Base-by-base conservation (phyloP, 352 stramenopile genomes). In the Phytophthora pistaciae region DNA sequence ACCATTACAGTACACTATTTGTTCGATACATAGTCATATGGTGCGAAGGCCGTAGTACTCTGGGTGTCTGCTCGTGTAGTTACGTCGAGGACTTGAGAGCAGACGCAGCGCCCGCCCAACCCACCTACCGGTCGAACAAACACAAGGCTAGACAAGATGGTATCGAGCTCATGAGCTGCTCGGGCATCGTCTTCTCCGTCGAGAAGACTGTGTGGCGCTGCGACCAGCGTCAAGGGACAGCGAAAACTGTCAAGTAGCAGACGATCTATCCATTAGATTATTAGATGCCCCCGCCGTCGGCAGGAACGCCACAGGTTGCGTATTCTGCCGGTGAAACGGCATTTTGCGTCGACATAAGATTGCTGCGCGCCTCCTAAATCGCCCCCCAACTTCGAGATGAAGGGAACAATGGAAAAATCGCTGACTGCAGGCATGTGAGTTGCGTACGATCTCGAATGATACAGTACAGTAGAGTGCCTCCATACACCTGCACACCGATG, bases 31-130 rank as follows among this genome's bases (percentile, higher is more conserved):
- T 25, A n/a, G 44, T 13, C 44, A 52, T 52, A 52, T 52, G 44
- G 44, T 27, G 44, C 49, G 49, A 20, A 56, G 21, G 23, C 49
- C 49, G 49, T 56, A 33, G 23, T 20, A 56, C 49, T 5, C 27
- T 57, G 10, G 49, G 49, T 36, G 49, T 55, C 49, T 55, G 49
- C 60, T 59, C 20, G 20, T 67, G 60, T 67, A 31, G 62, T 68
- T 54, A 20, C 40, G 42, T 68, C 31, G 62, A 63, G 7, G 55
- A 60, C 20, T n/a, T 57, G 50, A 54, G 54, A 60, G 36, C 55
- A 46, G 55, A 64, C 53, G 36, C 44, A 23, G 11, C 33, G 29
- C 29, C 29, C 29, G 42, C 42, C 42, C 18, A 14, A 14, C 40
- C 40, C 40, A 48, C 40, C 40, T 29, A 0, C 29, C 29, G 29